Conservation (phyloP, 345 rosid genomes). For the Jatropha curcas region DNA sequence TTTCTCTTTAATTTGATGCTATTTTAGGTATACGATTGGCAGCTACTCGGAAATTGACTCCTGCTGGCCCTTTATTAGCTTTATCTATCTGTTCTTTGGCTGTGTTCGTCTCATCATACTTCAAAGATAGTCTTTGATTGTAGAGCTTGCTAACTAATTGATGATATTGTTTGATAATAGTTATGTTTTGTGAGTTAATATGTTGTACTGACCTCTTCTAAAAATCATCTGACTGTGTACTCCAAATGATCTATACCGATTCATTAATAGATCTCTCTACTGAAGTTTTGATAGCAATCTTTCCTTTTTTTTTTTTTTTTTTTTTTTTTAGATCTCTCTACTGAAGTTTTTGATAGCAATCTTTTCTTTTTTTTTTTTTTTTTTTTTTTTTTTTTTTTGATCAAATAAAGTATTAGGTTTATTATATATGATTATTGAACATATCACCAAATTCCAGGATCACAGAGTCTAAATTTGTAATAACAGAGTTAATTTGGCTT, state of each 20-base stretch:
- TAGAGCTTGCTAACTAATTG: neutral
- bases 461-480: too few species aligned
- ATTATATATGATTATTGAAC: too few species aligned
- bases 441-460: too few species aligned
- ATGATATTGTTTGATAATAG: neutral
- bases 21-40: constrained; percentile 71
- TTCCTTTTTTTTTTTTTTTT: too few species aligned
- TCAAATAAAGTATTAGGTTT: too few species aligned
- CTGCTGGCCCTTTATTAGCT: constrained; percentile 66
- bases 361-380: too few species aligned
- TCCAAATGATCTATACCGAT: neutral
- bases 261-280: neutral
- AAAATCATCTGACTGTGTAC: neutral
- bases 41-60: constrained; percentile 58
- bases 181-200: neutral
- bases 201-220: neutral
- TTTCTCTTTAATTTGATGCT: constrained; percentile 19
- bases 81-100: constrained; percentile 56
- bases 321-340: too few species aligned
- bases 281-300: neutral
- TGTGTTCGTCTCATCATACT: constrained; percentile 58
- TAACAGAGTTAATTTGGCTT: too few species aligned
- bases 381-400: too few species aligned
- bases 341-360: too few species aligned
- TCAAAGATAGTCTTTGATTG: constrained; percentile 45